phyloP scores from a whole-genome alignment of 129 eudicot genomes.

The Gnaphalium uliginosum region DNA sequence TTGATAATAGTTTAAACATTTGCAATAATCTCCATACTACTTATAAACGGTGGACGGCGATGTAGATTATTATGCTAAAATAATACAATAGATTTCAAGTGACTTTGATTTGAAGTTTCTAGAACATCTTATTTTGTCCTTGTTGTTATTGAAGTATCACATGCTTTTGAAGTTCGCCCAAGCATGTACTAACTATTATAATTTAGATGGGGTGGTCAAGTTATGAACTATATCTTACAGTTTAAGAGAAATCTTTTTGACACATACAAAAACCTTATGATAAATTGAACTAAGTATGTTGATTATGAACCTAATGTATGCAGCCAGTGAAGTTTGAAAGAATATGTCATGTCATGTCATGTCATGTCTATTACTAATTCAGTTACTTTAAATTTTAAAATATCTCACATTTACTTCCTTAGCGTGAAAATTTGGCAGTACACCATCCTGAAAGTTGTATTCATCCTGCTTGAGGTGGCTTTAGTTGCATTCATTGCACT shows the following conservation, averaged over 20 bases:
- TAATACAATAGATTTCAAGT: background rate
- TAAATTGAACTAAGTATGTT: background rate
- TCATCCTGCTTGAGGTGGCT: slow-evolving; percentile 68
- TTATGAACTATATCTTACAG: background rate
- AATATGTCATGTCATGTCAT: background rate
- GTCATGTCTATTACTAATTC: background rate
- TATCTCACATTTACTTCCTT: slow-evolving; percentile 35
- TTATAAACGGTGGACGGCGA: slow-evolving; percentile 3
- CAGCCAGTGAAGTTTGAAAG: background rate
- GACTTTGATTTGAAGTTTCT: background rate
- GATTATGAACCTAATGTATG: background rate
- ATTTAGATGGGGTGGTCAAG: background rate
- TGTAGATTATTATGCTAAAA: background rate
- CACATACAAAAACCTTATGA: background rate
- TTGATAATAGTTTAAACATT: background rate
- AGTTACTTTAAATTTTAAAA: slow-evolving; percentile 22
- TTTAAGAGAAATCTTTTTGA: background rate
- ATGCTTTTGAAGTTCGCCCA: background rate
- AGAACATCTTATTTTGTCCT: background rate
- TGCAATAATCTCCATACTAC: background rate
- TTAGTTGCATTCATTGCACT: slow-evolving; percentile 70
- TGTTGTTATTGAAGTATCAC: background rate
- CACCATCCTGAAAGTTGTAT: slow-evolving; percentile 47
- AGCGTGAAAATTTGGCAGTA: slow-evolving; percentile 52
- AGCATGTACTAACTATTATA: background rate